Conservation (phyloP, 2,329 filamentous ascomycete species). For the Cercospora zeae-maydis region DNA sequence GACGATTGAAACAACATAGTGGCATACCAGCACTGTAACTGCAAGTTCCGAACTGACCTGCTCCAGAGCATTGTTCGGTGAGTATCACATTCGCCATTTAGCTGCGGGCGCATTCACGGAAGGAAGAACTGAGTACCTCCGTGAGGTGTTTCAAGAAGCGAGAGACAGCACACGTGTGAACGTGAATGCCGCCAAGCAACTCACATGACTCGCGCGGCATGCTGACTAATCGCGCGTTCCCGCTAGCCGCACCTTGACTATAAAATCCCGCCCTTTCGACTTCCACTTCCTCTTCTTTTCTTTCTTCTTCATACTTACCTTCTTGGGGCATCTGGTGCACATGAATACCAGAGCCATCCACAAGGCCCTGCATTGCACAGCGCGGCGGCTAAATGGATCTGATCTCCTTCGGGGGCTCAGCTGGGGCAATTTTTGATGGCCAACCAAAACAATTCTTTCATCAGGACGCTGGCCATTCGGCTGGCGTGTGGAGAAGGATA, state of each 20-base stretch:
- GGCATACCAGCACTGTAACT: too few species aligned
- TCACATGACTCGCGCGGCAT: too few species aligned
- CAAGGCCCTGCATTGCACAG: slow-evolving; percentile 14
- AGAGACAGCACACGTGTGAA: too few species aligned
- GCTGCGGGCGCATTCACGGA: too few species aligned
- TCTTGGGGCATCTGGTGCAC: slow-evolving; percentile 4
- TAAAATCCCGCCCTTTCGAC: not conserved
- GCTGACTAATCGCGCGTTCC: not conserved
- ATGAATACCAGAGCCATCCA: slow-evolving; percentile 1
- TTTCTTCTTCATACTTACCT: slow-evolving; percentile 1
- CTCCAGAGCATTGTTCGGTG: too few species aligned
- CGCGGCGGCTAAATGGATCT: slow-evolving; percentile 6
- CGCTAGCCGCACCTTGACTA: not conserved
- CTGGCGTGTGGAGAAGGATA: slow-evolving; percentile 2
- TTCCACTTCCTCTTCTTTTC: not conserved
- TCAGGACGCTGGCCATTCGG: not conserved
- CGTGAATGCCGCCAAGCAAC: too few species aligned
- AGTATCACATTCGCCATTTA: too few species aligned
- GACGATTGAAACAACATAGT: too few species aligned
- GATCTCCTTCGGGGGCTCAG: slow-evolving; percentile 14
- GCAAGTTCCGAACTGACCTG: too few species aligned
- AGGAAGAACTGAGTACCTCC: too few species aligned
- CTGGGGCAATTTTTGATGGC: slow-evolving; percentile 10
- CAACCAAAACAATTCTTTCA: not conserved
- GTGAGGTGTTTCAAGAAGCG: too few species aligned